Evolutionary conservation across 1,284 basidiomycete species (phyloP), one percentile per base, ranked within the genome.

Genomic region (Moesziomyces sp.): DNA sequence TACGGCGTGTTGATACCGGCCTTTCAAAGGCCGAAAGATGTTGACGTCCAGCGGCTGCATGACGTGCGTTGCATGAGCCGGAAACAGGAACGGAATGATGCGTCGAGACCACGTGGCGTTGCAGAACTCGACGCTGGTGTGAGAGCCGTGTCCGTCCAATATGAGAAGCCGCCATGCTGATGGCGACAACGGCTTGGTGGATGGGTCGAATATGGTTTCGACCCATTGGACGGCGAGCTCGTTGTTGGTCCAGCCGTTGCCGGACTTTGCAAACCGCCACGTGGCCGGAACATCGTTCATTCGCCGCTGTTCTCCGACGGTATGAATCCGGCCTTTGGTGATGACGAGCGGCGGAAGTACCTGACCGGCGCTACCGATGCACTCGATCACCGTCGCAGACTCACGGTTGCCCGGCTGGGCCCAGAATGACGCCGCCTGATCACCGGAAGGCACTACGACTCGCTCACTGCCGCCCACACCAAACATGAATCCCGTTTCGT

Each of bases 21-120:
- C 49, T 19, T 19, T 53, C 46, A 59, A 26, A 9, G 38, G 51
- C 1, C 52, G 40, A 34, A 60, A 60, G 45, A 60, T 50, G 0
- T 46, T 44, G 21, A 60, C 46, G n/a, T 60, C 58, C 3, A 60
- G 46, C 23, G 46, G 58, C 42, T 60, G 58, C 51, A 60, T 53
- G 16, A 60, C 30, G 24, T 60, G 58, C 6, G 46, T 60, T 5
- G 46, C 7, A 30, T 60, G 58, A 19, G 58, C 5, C 18, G 47
- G 58, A 8, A 60, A 45, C 18, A 28, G 21, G 42, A 49, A 45
- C 18, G 47, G 58, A 11, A 60, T 46, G 46, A 60, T 54, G 10
- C 21, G 46, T 1, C 30, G 16, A 18, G n/a, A 26, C 58, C 58
- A 60, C 2, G 30, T n/a, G 10, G 44, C 23, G 16, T 46, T 44